Conservation (phyloP, 768 basidiomycete genomes). For the Mycena chlorophos region DNA sequence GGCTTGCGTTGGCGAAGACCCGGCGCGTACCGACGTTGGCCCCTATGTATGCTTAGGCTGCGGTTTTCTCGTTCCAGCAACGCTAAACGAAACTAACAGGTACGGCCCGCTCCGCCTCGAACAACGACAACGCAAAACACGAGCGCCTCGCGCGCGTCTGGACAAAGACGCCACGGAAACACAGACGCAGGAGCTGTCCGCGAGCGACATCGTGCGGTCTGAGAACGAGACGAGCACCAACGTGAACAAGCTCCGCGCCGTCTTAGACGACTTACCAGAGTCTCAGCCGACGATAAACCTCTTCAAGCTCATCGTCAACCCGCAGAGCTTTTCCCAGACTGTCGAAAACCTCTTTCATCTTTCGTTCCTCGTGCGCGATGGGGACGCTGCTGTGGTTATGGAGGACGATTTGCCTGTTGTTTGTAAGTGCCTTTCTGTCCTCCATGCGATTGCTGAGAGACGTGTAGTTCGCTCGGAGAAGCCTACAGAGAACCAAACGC, state of each 20-base stretch:
- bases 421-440: slow-evolving; percentile 57
- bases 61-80: background rate
- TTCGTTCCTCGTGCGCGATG: slow-evolving; percentile 88
- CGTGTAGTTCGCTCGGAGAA: slow-evolving; percentile 59
- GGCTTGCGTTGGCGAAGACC: slow-evolving; percentile 76
- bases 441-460: slow-evolving; percentile 52
- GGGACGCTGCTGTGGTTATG: slow-evolving; percentile 72
- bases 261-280: slow-evolving; percentile 48
- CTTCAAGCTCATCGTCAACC: slow-evolving; percentile 86
- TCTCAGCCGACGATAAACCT: slow-evolving; percentile 59
- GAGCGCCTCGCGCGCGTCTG: slow-evolving; percentile 65
- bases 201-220: slow-evolving; percentile 77
- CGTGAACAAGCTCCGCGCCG: slow-evolving; percentile 58
- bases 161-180: slow-evolving; percentile 66
- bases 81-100: slow-evolving; percentile 46
- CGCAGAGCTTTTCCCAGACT: slow-evolving; percentile 85
- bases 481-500: slow-evolving; percentile 59
- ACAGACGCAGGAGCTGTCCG: slow-evolving; percentile 75
- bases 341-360: slow-evolving; percentile 97
- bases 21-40: slow-evolving; percentile 75
- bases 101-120: slow-evolving; percentile 85
- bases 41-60: slow-evolving; percentile 67
- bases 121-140: slow-evolving; percentile 67
- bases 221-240: slow-evolving; percentile 89
- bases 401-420: slow-evolving; percentile 37